Evolutionary conservation across 805 yeast genomes (phyloP).

Genomic region (Metschnikowia santaceciliae): DNA sequence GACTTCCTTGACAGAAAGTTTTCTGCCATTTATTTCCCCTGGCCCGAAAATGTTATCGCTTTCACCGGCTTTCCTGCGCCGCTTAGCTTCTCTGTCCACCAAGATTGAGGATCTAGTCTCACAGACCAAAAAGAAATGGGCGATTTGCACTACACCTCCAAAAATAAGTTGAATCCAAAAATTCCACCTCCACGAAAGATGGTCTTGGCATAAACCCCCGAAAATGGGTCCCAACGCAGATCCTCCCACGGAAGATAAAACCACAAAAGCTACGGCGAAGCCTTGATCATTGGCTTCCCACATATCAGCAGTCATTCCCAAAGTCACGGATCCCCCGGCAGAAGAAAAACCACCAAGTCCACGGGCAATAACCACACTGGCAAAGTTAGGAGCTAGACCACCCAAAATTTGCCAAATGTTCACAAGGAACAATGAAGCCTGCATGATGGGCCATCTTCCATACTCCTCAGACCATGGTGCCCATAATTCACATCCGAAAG

Average conservation of each 20-base stretch:
- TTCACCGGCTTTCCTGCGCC: slow-evolving; percentile 32
- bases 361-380: slow-evolving; percentile 22
- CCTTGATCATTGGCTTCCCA: slow-evolving; percentile 32
- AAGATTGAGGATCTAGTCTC: slow-evolving; percentile 34
- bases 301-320: slow-evolving; percentile 34
- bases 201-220: slow-evolving; percentile 21
- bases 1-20: slow-evolving; percentile 22
- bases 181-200: slow-evolving; percentile 22
- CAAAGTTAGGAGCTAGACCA: slow-evolving; percentile 30
- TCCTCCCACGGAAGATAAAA: slow-evolving; percentile 31
- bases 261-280: slow-evolving; percentile 30
- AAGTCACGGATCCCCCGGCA: slow-evolving; percentile 33
- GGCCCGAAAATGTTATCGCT: slow-evolving; percentile 34
- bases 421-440: slow-evolving; percentile 25
- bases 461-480: slow-evolving; percentile 36
- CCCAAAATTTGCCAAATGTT: slow-evolving; percentile 32
- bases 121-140: slow-evolving; percentile 31
- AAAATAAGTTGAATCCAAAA: slow-evolving; percentile 34
- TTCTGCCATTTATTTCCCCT: slow-evolving; percentile 21
- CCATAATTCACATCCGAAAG: slow-evolving; percentile 33
- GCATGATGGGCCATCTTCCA: slow-evolving; percentile 34
- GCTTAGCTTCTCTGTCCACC: slow-evolving; percentile 34
- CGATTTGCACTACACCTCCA: slow-evolving; percentile 30
- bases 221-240: slow-evolving; percentile 28
- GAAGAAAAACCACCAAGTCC: slow-evolving; percentile 29